phyloP scores from a whole-genome alignment of 306 rosid genomes.

The Quercus glauca region DNA sequence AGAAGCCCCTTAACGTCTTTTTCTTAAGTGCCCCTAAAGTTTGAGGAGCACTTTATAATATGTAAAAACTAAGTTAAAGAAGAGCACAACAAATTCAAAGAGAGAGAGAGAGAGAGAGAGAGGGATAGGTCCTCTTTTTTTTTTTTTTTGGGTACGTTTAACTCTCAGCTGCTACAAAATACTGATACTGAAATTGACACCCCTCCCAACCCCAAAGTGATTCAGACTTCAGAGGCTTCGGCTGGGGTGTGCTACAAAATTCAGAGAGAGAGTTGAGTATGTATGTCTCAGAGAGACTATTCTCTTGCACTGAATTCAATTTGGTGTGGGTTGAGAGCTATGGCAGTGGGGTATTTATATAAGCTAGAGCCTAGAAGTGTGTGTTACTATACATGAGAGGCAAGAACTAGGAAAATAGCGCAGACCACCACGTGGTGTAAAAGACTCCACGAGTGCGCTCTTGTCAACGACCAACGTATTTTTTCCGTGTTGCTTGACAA shows the following conservation, averaged over 20 bases:
- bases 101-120: not conserved
- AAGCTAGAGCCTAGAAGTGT: too few relatives aligned
- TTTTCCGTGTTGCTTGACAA: not conserved
- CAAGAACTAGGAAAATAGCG: too few relatives aligned
- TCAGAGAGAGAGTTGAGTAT: not conserved
- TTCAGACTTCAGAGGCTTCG: not conserved
- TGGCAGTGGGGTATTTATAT: not conserved
- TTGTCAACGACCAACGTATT: not conserved
- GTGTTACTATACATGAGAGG: too few relatives aligned
- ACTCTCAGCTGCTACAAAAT: not conserved
- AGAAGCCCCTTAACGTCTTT: not conserved
- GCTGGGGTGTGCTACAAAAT: not conserved
- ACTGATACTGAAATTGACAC: slow-evolving; percentile 12
- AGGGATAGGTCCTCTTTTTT: not conserved
- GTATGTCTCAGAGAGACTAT: not conserved
- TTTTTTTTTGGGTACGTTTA: not conserved
- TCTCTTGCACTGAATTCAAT: not conserved
- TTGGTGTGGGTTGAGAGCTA: not conserved
- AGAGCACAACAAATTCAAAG: not conserved
- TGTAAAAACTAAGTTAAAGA: not conserved
- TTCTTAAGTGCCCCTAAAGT: not conserved
- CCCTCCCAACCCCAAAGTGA: slow-evolving; percentile 6
- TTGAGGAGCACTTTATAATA: not conserved
- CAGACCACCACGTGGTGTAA: not conserved
- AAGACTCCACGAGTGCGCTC: not conserved